Conservation (phyloP, 2,329 filamentous ascomycete genomes). For the Xylariaceae sp. region DNA sequence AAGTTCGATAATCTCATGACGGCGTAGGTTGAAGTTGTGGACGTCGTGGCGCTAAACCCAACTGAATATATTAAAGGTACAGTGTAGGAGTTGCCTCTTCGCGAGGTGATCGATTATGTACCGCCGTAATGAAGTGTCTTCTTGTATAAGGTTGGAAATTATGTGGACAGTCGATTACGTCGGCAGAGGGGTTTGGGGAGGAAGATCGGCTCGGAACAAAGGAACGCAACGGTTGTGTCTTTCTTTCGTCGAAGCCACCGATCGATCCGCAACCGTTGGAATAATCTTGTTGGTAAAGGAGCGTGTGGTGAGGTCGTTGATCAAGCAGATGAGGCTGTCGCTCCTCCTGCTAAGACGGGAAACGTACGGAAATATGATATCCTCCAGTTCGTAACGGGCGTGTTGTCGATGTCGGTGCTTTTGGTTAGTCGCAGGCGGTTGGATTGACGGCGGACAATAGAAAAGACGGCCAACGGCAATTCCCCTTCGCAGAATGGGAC, state of each 20-base stretch:
- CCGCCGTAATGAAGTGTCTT: constrained; percentile 14
- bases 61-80: constrained; percentile 15
- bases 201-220: constrained; percentile 12
- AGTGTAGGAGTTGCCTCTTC: constrained; percentile 5
- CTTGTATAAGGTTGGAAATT: constrained; percentile 18
- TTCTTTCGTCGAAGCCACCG: constrained; percentile 1
- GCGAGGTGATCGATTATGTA: constrained; percentile 13
- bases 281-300: not conserved
- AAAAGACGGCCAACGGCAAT: constrained; percentile 3
- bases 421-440: constrained; percentile 1
- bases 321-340: not conserved
- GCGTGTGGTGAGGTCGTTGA: not conserved
- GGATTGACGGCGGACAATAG: constrained; percentile 1
- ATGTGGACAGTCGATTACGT: constrained; percentile 23
- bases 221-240: constrained; percentile 7
- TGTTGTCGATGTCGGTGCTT: constrained; percentile 10
- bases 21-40: constrained; percentile 11
- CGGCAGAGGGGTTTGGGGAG: not conserved
- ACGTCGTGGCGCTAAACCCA: constrained; percentile 1
- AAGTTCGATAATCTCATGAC: constrained; percentile 45
- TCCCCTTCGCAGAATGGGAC: constrained; percentile 21
- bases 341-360: not conserved
- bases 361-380: not conserved
- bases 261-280: not conserved
- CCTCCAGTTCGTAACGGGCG: constrained; percentile 5